Conservation (phyloP, 2,329 filamentous ascomycete species). For the Penicillium brevicompactum region DNA sequence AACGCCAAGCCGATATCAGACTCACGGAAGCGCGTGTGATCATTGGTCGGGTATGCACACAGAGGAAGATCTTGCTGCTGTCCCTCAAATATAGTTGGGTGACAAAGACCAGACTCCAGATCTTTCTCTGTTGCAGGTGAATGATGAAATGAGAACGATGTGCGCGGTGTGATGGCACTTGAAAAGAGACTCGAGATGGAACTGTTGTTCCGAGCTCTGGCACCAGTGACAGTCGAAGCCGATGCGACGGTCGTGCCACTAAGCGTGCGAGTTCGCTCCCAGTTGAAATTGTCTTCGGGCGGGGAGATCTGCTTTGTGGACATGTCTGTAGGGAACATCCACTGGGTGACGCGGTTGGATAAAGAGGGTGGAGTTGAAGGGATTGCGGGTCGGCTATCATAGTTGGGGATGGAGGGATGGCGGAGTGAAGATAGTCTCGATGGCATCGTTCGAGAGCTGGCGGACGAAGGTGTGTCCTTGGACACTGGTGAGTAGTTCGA, state of each 20-base stretch:
- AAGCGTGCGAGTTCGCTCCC: slow-evolving; percentile 35
- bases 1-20: slow-evolving; percentile 36
- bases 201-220: slow-evolving; percentile 20
- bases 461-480: slow-evolving; percentile 15
- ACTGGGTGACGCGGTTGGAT: slow-evolving; percentile 33
- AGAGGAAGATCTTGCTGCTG: slow-evolving; percentile 19
- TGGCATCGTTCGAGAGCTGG: slow-evolving; percentile 24
- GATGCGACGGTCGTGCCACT: slow-evolving; percentile 40
- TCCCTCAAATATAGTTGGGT: slow-evolving; percentile 31
- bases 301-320: slow-evolving; percentile 15
- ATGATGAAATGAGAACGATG: slow-evolving; percentile 12
- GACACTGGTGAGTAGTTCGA: slow-evolving; percentile 5
- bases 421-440: slow-evolving; percentile 25
- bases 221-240: slow-evolving; percentile 25
- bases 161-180: slow-evolving; percentile 16
- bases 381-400: slow-evolving; percentile 17
- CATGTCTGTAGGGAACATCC: slow-evolving; percentile 31
- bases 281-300: slow-evolving; percentile 21
- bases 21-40: slow-evolving; percentile 22
- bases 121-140: slow-evolving; percentile 21
- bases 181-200: slow-evolving; percentile 34
- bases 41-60: slow-evolving; percentile 5
- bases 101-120: slow-evolving; percentile 17
- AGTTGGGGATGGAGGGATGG: slow-evolving; percentile 22
- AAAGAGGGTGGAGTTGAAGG: slow-evolving; percentile 19